These are phyloP conservation scores for Elsinoe ampelina DNA, from an alignment of 2,329 filamentous ascomycete genomes.

Conservation along the genomic window DNA sequence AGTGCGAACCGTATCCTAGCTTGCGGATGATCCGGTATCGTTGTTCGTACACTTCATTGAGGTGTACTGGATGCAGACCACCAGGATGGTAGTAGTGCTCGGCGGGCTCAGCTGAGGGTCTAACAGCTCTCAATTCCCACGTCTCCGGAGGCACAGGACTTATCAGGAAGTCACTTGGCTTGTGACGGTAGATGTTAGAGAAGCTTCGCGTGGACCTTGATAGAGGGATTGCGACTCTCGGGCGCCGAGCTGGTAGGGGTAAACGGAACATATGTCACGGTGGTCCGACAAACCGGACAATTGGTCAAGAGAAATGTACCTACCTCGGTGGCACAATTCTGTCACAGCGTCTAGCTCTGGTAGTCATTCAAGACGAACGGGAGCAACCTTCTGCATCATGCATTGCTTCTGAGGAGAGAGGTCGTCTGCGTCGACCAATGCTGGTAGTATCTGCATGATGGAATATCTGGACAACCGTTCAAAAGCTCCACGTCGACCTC, in stretches of 20 bases:
- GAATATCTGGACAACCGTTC: background rate
- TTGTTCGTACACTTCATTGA: background rate
- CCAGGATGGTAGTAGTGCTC: background rate
- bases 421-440: no score
- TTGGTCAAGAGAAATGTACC: no score
- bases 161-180: background rate
- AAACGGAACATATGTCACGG: no score
- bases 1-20: background rate
- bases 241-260: no score
- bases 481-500: conserved; percentile 12
- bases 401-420: no score
- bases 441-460: background rate
- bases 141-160: background rate
- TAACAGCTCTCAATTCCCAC: background rate
- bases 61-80: conserved; percentile 11
- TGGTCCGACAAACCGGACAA: no score
- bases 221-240: no score
- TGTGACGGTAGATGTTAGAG: background rate
- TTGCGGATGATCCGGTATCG: conserved; percentile 12
- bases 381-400: no score
- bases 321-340: no score
- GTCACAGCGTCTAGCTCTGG: no score
- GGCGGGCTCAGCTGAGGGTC: background rate
- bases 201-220: no score
- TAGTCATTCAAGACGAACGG: no score